Evolutionary conservation across 305 asterid genomes (phyloP), one percentile per base, ranked within the genome.

Genomic region (Nicotiana rustica): DNA sequence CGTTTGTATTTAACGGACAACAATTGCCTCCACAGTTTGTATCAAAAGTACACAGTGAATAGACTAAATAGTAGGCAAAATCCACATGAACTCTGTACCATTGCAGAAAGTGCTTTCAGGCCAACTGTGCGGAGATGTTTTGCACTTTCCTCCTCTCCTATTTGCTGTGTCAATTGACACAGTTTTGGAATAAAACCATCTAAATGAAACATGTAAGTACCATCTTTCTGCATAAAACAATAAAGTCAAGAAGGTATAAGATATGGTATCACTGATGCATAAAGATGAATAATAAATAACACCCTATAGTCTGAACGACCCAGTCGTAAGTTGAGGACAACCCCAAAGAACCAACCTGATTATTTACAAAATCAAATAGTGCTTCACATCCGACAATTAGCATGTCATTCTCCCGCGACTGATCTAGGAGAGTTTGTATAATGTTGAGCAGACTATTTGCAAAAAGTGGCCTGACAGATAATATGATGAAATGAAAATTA

Each of bases 181-280:
- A 97, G 95, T 87, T 92, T 97, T 52, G 99, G 99, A 84, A 95
- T 91, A 83, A 93, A 92, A 80, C 91, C 97, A 88, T 97, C 99
- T 38, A 97, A 88, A 87, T 93, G 94, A 90, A 94, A 97, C 99
- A 97, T 91, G 91, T 93, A 91, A 36, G 97, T 92, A 83, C 95
- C 98, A 64, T 97, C 99, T 81, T 91, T 93, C 99, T 97, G 93
- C 81, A 85, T 88, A 88, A 59, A n/a, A 88, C 19, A 83, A 64
- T 79, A 84, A 75, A 83, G 80, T 76, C 67, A 76, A 76, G 49
- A 76, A 68, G 79, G 52, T 55, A 79, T 77, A 31, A 69, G 79
- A 52, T 15, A 14, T 8, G 52, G 64, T 31, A 41, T 19, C 29
- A 64, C 13, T 61, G 82, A 38, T 61, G 61, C 82, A 79, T 59